These are phyloP conservation scores for Fusarium odoratissimum DNA, from an alignment of 2,329 filamentous ascomycete species.

Conservation along the genomic window DNA sequence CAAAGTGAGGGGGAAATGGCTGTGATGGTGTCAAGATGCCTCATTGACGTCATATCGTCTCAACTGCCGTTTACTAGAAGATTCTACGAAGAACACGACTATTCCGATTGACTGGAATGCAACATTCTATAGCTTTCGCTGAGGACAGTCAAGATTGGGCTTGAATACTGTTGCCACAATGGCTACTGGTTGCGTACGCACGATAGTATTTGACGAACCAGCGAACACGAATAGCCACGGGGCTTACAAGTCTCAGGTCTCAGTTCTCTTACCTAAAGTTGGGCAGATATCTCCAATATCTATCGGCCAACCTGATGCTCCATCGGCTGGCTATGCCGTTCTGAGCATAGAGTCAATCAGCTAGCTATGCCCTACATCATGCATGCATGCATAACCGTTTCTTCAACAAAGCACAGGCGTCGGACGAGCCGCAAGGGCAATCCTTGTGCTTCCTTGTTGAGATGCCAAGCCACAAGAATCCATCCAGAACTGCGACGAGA, in stretches of 20 bases:
- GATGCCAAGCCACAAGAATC: not conserved
- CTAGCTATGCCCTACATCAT: not conserved
- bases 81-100: conserved; percentile 6
- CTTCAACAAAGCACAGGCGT: not conserved
- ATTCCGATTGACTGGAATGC: not conserved
- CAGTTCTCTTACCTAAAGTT: not conserved
- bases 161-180: not conserved
- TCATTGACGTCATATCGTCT: conserved; percentile 42
- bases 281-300: not conserved
- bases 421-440: not conserved
- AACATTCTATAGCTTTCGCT: not conserved
- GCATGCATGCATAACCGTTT: not conserved
- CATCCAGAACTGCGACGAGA: not conserved
- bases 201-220: not conserved
- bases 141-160: not conserved
- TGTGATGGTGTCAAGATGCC: conserved; percentile 26
- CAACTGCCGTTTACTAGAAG: conserved; percentile 9
- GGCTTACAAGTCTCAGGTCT: not conserved
- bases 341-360: not conserved
- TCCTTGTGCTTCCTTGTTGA: not conserved
- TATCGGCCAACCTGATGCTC: too few species aligned
- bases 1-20: conserved; percentile 14
- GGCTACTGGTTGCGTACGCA: not conserved
- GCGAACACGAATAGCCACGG: not conserved
- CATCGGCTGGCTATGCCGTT: not conserved